These are phyloP conservation scores for Ogataea populi-albae DNA, from an alignment of 805 yeast genomes.

Conservation along the genomic window DNA sequence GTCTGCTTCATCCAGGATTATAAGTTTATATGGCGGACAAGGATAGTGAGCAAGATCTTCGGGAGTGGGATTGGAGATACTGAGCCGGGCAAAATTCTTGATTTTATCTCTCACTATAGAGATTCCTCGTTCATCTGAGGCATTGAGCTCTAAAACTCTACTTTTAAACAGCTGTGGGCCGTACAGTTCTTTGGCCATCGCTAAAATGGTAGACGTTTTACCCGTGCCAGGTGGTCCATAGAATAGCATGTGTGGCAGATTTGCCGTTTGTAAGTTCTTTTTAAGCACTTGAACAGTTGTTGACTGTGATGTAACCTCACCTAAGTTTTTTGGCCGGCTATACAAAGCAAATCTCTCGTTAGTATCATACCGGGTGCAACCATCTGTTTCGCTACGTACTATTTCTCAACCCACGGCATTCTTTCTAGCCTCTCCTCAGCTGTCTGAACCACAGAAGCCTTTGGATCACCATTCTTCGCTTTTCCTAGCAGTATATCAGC, in stretches of 20 bases:
- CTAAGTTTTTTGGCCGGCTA: slow-evolving; percentile 81
- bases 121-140: slow-evolving; percentile 90
- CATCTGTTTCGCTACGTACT: slow-evolving; percentile 35
- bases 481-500: slow-evolving; percentile 18
- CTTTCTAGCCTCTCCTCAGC: slow-evolving; percentile 41
- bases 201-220: slow-evolving; percentile 83
- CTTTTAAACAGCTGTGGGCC: slow-evolving; percentile 68
- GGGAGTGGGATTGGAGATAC: slow-evolving; percentile 74
- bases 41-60: slow-evolving; percentile 75
- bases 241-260: slow-evolving; percentile 87
- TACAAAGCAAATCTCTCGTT: slow-evolving; percentile 5
- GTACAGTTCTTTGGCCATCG: slow-evolving; percentile 74
- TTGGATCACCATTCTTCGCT: slow-evolving; percentile 10
- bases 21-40: slow-evolving; percentile 94
- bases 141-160: slow-evolving; percentile 79
- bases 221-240: slow-evolving; percentile 97
- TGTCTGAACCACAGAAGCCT: slow-evolving; percentile 17
- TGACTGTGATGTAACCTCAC: slow-evolving; percentile 89
- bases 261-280: slow-evolving; percentile 73
- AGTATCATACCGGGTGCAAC: background rate
- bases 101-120: slow-evolving; percentile 82
- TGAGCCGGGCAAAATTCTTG: slow-evolving; percentile 80
- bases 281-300: slow-evolving; percentile 82
- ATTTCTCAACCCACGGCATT: slow-evolving; percentile 93
- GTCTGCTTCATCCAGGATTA: slow-evolving; percentile 93